Evolutionary conservation across 2,329 filamentous ascomycete genomes (phyloP).

Genomic region (Paramyrothecium roridum): DNA sequence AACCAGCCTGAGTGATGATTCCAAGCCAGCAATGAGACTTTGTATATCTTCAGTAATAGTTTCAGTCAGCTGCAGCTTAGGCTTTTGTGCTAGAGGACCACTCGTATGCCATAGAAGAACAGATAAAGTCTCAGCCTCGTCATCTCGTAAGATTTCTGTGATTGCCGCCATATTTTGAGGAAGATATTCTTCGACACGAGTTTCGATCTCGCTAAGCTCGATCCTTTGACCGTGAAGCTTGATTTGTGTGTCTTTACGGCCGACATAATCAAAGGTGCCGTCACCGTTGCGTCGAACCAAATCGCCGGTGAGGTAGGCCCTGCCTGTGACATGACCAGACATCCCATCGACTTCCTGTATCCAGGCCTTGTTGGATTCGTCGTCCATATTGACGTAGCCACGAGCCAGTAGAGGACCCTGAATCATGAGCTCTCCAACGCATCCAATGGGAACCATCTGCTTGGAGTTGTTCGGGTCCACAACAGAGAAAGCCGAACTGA

Average conservation of each 20-base stretch:
- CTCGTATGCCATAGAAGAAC: too few relatives aligned
- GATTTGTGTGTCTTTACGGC: conserved; percentile 18
- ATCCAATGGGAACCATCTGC: conserved; percentile 16
- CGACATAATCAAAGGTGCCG: conserved; percentile 10
- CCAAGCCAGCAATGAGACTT: too few relatives aligned
- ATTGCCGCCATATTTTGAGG: neutral
- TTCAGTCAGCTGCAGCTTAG: too few relatives aligned
- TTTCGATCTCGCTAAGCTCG: conserved; percentile 21
- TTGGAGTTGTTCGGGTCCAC: conserved; percentile 7
- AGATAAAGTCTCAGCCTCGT: too few relatives aligned
- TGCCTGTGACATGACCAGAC: neutral
- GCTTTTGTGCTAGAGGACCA: too few relatives aligned
- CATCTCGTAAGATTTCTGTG: too few relatives aligned
- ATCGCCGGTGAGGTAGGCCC: neutral
- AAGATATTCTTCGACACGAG: neutral
- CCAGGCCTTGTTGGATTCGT: conserved; percentile 22
- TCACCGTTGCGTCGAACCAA: conserved; percentile 10
- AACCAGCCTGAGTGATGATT: neutral
- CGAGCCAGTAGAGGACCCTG: conserved; percentile 42
- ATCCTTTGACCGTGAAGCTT: conserved; percentile 21
- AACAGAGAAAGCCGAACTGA: conserved; percentile 1
- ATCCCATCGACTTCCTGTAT: conserved; percentile 24
- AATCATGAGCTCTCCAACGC: conserved; percentile 26
- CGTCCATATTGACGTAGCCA: conserved; percentile 40
- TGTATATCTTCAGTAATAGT: too few relatives aligned